Evolutionary conservation across 768 basidiomycete genomes (phyloP).

Genomic region (Boletus eberwhitei): DNA sequence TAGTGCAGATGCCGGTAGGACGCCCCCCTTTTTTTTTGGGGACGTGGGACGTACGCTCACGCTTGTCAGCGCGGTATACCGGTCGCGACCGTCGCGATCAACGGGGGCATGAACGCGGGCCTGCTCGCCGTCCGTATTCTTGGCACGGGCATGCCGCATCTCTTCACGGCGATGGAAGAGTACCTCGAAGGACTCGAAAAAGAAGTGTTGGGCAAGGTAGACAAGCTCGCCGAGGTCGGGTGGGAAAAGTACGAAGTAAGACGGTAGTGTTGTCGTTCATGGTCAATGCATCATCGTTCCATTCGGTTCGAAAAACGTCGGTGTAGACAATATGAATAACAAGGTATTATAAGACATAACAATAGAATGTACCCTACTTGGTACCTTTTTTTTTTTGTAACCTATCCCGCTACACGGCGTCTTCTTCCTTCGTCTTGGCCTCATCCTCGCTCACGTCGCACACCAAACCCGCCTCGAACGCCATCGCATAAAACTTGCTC

Average conservation of each 20-base stretch:
- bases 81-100: slow-evolving; percentile 96
- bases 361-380: neutral
- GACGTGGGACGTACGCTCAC: neutral
- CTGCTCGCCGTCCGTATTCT: slow-evolving; percentile 91
- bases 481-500: slow-evolving; percentile 58
- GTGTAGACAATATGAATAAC: neutral
- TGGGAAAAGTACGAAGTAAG: slow-evolving; percentile 79
- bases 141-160: slow-evolving; percentile 62
- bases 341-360: neutral
- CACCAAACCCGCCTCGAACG: slow-evolving; percentile 57
- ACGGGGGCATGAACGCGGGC: slow-evolving; percentile 91
- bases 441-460: neutral
- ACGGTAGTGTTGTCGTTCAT: too few relatives aligned
- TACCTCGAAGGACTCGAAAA: slow-evolving; percentile 68
- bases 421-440: neutral
- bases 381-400: too few relatives aligned
- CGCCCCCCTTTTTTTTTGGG: neutral
- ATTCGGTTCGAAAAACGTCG: neutral
- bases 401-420: too few relatives aligned
- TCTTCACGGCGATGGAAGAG: slow-evolving; percentile 63
- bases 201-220: slow-evolving; percentile 78
- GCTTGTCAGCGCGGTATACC: slow-evolving; percentile 81
- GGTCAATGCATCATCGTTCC: too few relatives aligned
- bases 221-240: slow-evolving; percentile 70
- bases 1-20: slow-evolving; percentile 97